phyloP scores from a whole-genome alignment of 148 eudicot species.

The Beta vulgaris region DNA sequence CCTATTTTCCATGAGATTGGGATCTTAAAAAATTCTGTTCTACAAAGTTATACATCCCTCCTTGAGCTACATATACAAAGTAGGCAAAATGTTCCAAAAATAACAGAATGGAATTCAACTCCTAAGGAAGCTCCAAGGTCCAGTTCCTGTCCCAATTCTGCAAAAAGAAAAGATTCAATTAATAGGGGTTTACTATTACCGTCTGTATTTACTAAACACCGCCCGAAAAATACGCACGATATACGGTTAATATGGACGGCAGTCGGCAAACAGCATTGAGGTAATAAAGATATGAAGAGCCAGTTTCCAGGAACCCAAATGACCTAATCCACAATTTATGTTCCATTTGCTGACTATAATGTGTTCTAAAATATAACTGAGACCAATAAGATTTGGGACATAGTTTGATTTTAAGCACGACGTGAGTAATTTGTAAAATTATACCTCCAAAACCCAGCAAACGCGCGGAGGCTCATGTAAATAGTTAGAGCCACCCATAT shows the following conservation, averaged over 20 bases:
- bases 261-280: no score
- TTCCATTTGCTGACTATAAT: no score
- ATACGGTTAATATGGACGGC: no score
- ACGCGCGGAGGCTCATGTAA: slow-evolving; percentile 78
- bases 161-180: slow-evolving; percentile 24
- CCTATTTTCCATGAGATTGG: background rate
- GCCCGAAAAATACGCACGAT: no score
- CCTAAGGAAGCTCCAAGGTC: slow-evolving; percentile 71
- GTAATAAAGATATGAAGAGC: no score
- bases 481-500: slow-evolving; percentile 75
- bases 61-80: background rate
- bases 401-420: background rate
- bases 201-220: no score
- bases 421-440: background rate
- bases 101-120: slow-evolving; percentile 25
- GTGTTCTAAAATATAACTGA: no score
- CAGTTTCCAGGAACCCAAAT: no score
- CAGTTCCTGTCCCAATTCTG: slow-evolving; percentile 78
- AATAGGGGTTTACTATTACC: no score
- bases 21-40: slow-evolving; percentile 10
- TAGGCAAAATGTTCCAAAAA: background rate
- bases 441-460: slow-evolving; percentile 87
- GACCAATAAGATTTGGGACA: no score
- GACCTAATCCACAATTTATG: no score
- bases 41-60: background rate